phyloP scores from a whole-genome alignment of 1,284 basidiomycete genomes.

The Fistulinella cinereoalba region DNA sequence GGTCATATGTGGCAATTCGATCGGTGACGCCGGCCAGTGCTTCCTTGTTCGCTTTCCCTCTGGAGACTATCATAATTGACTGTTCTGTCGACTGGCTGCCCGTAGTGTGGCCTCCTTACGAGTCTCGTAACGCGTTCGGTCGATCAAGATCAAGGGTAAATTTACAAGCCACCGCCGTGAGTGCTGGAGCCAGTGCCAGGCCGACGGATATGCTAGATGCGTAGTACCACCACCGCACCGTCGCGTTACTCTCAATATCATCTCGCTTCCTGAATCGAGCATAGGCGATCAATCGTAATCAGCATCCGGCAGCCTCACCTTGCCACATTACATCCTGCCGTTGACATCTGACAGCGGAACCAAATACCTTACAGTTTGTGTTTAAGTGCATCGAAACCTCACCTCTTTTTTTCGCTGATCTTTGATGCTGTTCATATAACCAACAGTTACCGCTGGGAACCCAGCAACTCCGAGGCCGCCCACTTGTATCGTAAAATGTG shows the following conservation, averaged over 20 bases:
- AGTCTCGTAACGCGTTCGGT: constrained; percentile 10
- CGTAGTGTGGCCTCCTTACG: constrained; percentile 34
- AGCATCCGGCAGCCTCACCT: constrained; percentile 13
- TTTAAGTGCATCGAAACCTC: constrained; percentile 5
- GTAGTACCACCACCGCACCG: not conserved
- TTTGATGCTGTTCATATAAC: constrained; percentile 24
- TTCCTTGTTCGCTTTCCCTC: constrained; percentile 12
- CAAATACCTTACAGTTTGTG: constrained; percentile 23
- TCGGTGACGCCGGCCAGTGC: constrained; percentile 9
- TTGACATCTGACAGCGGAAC: constrained; percentile 31
- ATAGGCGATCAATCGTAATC: constrained; percentile 18
- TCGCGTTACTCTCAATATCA: too few species aligned
- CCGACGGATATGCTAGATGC: not conserved
- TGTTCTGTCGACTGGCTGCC: constrained; percentile 25
- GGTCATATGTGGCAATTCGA: constrained; percentile 23
- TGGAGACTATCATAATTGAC: too few species aligned
- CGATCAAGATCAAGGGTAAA: constrained; percentile 9
- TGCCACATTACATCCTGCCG: constrained; percentile 6
- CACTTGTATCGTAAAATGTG: constrained; percentile 21
- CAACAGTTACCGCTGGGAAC: constrained; percentile 9
- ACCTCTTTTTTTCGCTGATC: constrained; percentile 17
- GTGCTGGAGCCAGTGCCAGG: too few species aligned
- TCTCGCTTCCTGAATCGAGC: too few species aligned
- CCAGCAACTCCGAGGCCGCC: constrained; percentile 8
- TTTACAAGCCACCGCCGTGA: too few species aligned